Percentiles rank a stretch among this genome's conserved stretches.
Evolutionary conservation across 495 filamentous ascomycete species (phyloP).

Genomic region (Aspergillus campestris): DNA sequence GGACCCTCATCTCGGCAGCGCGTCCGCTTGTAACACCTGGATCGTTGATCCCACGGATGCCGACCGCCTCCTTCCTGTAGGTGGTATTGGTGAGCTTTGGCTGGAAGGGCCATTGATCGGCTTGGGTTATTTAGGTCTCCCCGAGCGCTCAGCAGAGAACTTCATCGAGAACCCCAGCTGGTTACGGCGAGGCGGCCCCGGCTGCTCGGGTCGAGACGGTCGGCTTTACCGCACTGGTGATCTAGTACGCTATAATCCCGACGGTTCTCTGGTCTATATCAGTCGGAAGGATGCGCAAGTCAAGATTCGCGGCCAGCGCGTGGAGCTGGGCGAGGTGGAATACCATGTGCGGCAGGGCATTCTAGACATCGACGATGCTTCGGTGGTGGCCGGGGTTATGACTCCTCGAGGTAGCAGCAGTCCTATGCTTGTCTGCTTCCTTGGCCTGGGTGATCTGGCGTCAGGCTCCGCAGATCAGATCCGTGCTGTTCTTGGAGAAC

Average conservation of each 20-base stretch:
- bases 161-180: slow-evolving; percentile 46
- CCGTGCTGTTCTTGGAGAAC: neutral
- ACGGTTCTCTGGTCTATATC: slow-evolving; percentile 34
- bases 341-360: slow-evolving; percentile 10
- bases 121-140: slow-evolving; percentile 39
- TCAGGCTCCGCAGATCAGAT: slow-evolving; percentile 1
- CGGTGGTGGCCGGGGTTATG: slow-evolving; percentile 14
- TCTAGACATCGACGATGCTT: slow-evolving; percentile 10
- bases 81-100: slow-evolving; percentile 51
- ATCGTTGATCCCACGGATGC: slow-evolving; percentile 45
- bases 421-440: neutral
- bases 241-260: slow-evolving; percentile 38
- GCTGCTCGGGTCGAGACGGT: slow-evolving; percentile 18
- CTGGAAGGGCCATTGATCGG: slow-evolving; percentile 50
- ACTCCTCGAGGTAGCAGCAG: neutral
- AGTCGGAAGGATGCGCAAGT: slow-evolving; percentile 48
- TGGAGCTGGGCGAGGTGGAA: slow-evolving; percentile 43
- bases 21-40: slow-evolving; percentile 31
- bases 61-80: slow-evolving; percentile 44
- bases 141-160: slow-evolving; percentile 26
- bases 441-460: neutral
- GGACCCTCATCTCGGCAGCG: slow-evolving; percentile 13
- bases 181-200: slow-evolving; percentile 10
- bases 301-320: slow-evolving; percentile 45
- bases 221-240: slow-evolving; percentile 42